Conservation (phyloP, 2,329 filamentous ascomycete species). For the Arthrobotrys iridis region DNA sequence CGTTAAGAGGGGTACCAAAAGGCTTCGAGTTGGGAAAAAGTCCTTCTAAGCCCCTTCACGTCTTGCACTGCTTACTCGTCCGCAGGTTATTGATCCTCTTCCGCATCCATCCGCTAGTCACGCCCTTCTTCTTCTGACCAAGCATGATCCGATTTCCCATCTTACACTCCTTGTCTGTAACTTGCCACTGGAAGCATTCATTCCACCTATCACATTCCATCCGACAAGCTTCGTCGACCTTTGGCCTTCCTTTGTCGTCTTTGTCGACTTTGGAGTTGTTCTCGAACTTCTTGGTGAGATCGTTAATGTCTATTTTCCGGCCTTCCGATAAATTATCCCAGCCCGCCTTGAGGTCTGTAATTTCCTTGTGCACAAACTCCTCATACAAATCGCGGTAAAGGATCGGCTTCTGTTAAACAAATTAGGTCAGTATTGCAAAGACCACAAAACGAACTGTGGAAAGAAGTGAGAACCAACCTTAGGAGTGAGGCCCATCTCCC, state of each 20-base stretch:
- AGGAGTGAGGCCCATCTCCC: constrained; percentile 31
- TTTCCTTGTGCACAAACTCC: constrained; percentile 26
- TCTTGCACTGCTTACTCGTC: constrained; percentile 9
- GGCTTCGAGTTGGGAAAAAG: too few relatives aligned
- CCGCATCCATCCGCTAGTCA: constrained; percentile 26
- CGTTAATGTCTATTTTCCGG: background rate
- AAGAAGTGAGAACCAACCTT: constrained; percentile 5
- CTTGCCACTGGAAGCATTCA: constrained; percentile 33
- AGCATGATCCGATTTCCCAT: constrained; percentile 1
- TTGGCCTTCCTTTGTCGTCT: constrained; percentile 20
- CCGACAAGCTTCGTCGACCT: constrained; percentile 5
- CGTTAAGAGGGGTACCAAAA: too few relatives aligned
- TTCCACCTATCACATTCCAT: constrained; percentile 26
- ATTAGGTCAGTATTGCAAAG: background rate
- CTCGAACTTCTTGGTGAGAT: constrained; percentile 5
- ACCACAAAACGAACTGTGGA: background rate
- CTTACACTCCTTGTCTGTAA: constrained; percentile 30
- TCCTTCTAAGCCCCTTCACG: background rate
- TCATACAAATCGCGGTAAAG: constrained; percentile 39
- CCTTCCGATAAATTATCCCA: constrained; percentile 38
- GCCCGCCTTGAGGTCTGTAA: constrained; percentile 6
- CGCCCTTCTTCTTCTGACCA: constrained; percentile 13
- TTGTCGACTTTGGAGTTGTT: background rate
- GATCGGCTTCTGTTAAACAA: constrained; percentile 18
- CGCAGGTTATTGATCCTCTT: constrained; percentile 14